Conservation (phyloP, 2,329 filamentous ascomycete species). For the Septoria linicola region DNA sequence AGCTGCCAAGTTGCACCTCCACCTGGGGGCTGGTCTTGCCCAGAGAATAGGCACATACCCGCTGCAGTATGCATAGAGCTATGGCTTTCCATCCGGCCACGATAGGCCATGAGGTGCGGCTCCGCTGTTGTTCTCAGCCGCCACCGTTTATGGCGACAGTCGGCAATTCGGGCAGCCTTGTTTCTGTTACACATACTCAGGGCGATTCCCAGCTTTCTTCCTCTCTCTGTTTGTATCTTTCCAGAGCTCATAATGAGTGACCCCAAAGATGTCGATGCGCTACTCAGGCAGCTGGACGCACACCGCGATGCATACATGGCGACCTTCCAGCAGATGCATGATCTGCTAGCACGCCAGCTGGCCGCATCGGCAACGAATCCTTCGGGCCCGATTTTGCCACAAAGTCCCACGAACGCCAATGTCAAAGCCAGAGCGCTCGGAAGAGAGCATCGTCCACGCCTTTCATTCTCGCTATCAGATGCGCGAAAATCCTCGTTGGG, state of each 20-base stretch:
- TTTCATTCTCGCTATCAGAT: conserved; percentile 8
- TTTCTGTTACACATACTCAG: background rate
- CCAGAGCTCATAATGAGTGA: background rate
- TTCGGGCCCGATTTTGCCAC: background rate
- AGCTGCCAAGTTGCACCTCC: conserved; percentile 6
- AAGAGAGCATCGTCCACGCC: conserved; percentile 12
- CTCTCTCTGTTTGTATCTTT: background rate
- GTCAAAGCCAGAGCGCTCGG: background rate
- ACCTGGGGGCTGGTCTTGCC: background rate
- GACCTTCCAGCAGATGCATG: conserved; percentile 24
- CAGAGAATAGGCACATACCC: background rate
- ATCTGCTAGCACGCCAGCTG: conserved; percentile 21
- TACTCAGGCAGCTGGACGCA: conserved; percentile 26
- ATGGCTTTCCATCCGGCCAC: background rate
- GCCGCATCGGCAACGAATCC: conserved; percentile 1
- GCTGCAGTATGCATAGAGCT: conserved; percentile 12
- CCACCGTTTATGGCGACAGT: background rate
- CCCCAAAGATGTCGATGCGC: conserved; percentile 6
- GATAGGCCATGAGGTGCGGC: background rate
- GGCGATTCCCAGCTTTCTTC: background rate
- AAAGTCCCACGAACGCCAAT: background rate
- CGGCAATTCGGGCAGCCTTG: background rate
- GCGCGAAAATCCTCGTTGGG: conserved; percentile 21
- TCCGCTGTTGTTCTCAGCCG: background rate
- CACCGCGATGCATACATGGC: conserved; percentile 27